Base-by-base conservation (phyloP, 2,329 filamentous ascomycete genomes). In the Epichloe hybrida region DNA sequence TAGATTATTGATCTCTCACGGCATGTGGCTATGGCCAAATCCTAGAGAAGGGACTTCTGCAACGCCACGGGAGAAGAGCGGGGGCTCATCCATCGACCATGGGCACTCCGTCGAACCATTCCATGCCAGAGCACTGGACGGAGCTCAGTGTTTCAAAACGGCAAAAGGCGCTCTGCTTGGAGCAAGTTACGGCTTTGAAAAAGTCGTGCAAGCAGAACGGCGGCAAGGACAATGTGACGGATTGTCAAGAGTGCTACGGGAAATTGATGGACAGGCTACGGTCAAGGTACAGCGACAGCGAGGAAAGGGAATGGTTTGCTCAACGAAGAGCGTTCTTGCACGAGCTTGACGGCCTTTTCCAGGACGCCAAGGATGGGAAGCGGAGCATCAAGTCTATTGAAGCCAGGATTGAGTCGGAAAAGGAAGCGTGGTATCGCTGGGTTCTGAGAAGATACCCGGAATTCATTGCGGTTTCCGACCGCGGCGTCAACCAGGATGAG, bases 361-460 rank as follows among this genome's bases (percentile, higher is more conserved):
- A 72, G 5, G 71, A 73, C 48, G 74, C 72, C 48, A 71, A 69
- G 55, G 63, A 67, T 15, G 63, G 68, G 55, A 68, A 69, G 43
- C 59, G 66, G n/a, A 66, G 68, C 48, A 61, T 78, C 12, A 63
- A 66, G 41, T 63, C 60, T 17, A 70, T 80, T 40, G 75, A 79
- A 55, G 66, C 69, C 21, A 70, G 71, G 53, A 71, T 80, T 56
- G 64, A 67, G 9, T 69, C 69, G 31, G 75, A 79, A 59, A 76
- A 76, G 58, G 69, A 70, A 53, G 69, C 69, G 11, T 80, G 77
- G 75, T 76, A 77, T 52, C 69, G 72, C 50, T 72, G 67, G 61
- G 66, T 69, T 3, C 54, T 71, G 44, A 61, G 66, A n/a, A 63
- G 58, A 50, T 64, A 69, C 46, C 67, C 68, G 6, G 65, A 65